Conservation (phyloP, 2,329 filamentous ascomycete genomes). For the Monosporascus sp. region DNA sequence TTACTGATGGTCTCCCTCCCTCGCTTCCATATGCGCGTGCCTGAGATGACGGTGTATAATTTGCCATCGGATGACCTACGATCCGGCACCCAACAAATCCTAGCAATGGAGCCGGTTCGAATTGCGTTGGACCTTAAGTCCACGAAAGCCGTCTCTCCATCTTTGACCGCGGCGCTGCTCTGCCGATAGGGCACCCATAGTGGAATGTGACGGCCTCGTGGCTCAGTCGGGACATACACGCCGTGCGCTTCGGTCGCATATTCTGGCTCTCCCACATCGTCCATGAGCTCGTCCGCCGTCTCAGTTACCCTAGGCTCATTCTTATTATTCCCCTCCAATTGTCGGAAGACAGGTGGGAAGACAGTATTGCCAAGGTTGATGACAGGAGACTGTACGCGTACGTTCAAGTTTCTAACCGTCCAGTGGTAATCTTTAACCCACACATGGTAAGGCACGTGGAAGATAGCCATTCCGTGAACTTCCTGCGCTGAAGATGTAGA, state of each 20-base stretch:
- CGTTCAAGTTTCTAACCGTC: slow-evolving; percentile 11
- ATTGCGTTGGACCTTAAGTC: slow-evolving; percentile 13
- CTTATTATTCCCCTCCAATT: slow-evolving; percentile 11
- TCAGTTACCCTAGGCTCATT: slow-evolving; percentile 15
- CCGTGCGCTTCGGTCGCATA: slow-evolving; percentile 20
- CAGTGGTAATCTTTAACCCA: slow-evolving; percentile 19
- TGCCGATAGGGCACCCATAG: slow-evolving; percentile 18
- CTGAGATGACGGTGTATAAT: slow-evolving; percentile 21
- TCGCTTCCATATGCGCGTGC: not conserved
- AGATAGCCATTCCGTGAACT: not conserved
- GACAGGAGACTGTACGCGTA: slow-evolving; percentile 18
- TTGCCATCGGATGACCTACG: slow-evolving; percentile 10
- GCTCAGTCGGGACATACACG: slow-evolving; percentile 10
- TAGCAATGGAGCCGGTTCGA: slow-evolving; percentile 5
- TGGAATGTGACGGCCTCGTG: slow-evolving; percentile 7
- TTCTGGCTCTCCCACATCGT: slow-evolving; percentile 5
- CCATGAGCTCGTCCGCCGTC: slow-evolving; percentile 6
- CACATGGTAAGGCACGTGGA: slow-evolving; percentile 12
- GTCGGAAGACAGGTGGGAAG: slow-evolving; percentile 14
- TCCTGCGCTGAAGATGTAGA: not conserved
- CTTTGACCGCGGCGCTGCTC: slow-evolving; percentile 1
- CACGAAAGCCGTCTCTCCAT: slow-evolving; percentile 12
- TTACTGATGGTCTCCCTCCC: not conserved
- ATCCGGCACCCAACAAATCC: slow-evolving; percentile 23
- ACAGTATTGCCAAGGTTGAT: slow-evolving; percentile 5